Evolutionary conservation across 306 rosid species (phyloP), one percentile per base, ranked within the genome.

Genomic region (Acmispon strigosus): DNA sequence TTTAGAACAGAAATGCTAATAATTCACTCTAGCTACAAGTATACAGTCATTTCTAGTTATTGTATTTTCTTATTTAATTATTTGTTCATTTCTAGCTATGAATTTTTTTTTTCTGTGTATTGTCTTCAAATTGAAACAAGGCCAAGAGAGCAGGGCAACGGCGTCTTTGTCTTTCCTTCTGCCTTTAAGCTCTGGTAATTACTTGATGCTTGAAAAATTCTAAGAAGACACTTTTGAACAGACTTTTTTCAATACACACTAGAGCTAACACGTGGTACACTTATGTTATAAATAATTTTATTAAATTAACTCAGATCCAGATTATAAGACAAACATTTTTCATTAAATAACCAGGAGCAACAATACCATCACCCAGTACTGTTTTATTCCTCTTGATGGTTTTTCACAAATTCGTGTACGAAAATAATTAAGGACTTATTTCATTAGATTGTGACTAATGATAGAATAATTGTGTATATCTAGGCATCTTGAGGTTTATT

Each of bases 401-500:
- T 69, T 62, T 18, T 29, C 4, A 22, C 56, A 56, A 24, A 51
- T 10, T 37, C 39, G 57, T 37, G 10, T 24, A 16, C 13, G n/a
- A 48, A 48, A 59, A 24, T 22, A 49, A 27, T 27, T 2, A n/a
- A n/a, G n/a, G n/a, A 2, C 32, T 27, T 27, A 3, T 27, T 45
- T 27, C 43, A 24, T 27, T 24, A 15, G 43, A 24, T 64, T 44
- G 16, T 27, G 24, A 65, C 6, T 22, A 47, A 74, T 11, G 43
- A 36, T 54, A 65, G 16, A 77, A 59, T 66, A 66, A n/a, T 51
- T 12, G 6, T 52, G 34, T 8, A 29, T 67, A 50, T 69, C 14
- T 62, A 49, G 34, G 85, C 49, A 84, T 74, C 79, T 72, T 54
- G 27, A 48, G 85, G 81, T 77, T 66, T 73, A 76, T 80, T 39